Conservation (phyloP, 2,329 filamentous ascomycete genomes). For the Aspergillus quadricinctus region DNA sequence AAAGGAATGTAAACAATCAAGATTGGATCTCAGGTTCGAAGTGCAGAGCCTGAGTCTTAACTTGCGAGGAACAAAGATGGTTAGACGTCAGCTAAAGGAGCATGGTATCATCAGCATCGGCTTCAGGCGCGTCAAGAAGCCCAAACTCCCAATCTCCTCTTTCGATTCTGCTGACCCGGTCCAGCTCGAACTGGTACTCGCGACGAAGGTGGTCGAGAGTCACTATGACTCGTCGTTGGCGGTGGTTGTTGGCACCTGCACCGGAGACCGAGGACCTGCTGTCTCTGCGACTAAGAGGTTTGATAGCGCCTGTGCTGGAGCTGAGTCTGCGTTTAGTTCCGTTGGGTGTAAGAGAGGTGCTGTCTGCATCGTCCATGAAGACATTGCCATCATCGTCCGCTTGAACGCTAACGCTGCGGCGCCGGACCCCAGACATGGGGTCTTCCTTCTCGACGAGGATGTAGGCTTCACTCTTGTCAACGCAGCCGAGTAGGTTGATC, state of each 20-base stretch:
- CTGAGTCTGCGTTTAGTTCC: conserved; percentile 16
- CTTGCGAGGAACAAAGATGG: neutral
- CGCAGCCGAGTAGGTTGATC: conserved; percentile 88
- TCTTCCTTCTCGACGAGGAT: conserved; percentile 49
- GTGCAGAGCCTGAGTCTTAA: neutral
- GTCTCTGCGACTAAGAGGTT: conserved; percentile 15
- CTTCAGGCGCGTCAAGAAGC: conserved; percentile 24
- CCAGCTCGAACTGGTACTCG: conserved; percentile 85
- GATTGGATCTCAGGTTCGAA: neutral
- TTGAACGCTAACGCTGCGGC: conserved; percentile 37
- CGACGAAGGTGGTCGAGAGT: conserved; percentile 81
- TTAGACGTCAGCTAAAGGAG: conserved; percentile 16
- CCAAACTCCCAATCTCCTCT: conserved; percentile 82
- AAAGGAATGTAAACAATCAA: neutral
- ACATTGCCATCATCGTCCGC: conserved; percentile 39
- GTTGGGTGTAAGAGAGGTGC: conserved; percentile 13
- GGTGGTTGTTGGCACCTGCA: conserved; percentile 9
- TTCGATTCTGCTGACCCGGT: conserved; percentile 81
- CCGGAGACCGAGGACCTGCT: conserved; percentile 20
- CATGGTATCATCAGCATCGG: conserved; percentile 37
- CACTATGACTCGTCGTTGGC: conserved; percentile 66
- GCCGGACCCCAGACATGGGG: conserved; percentile 41
- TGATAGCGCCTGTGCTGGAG: conserved; percentile 18
- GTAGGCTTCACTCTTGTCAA: conserved; percentile 78
- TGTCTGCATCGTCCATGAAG: conserved; percentile 36